These are phyloP conservation scores for Clarireedia sp. DNA, from an alignment of 2,329 filamentous ascomycete genomes.

Conservation along the genomic window DNA sequence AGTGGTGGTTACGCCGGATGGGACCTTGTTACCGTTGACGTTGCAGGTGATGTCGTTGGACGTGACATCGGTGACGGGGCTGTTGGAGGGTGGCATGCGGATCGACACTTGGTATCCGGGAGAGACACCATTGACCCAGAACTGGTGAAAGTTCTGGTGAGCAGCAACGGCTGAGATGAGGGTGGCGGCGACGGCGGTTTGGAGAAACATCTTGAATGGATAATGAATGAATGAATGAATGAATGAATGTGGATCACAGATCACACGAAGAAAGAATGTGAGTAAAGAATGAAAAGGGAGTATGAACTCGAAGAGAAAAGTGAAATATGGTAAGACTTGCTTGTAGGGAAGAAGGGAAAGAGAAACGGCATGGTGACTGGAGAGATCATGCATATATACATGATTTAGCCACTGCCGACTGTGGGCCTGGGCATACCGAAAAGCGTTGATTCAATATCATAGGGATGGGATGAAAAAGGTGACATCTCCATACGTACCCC, in stretches of 20 bases:
- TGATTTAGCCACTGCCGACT: neutral
- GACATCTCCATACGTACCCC: neutral
- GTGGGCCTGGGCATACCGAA: neutral
- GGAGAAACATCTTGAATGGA: conserved; percentile 22
- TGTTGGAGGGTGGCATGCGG: conserved; percentile 43
- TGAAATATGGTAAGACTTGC: neutral
- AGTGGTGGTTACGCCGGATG: conserved; percentile 28
- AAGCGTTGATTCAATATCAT: neutral
- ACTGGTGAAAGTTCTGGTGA: conserved; percentile 36
- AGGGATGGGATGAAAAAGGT: neutral
- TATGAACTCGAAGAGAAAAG: neutral
- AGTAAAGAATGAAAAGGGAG: neutral
- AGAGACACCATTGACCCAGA: conserved; percentile 34
- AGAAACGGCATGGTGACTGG: neutral
- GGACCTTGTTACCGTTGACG: conserved; percentile 30
- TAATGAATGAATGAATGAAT: neutral
- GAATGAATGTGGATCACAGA: conserved; percentile 25
- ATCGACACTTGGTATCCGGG: conserved; percentile 32
- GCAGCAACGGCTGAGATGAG: conserved; percentile 27
- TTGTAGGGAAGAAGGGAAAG: neutral
- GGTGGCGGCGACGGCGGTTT: conserved; percentile 19
- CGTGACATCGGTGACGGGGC: conserved; percentile 39
- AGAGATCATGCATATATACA: conserved; percentile 4
- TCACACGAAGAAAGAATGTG: conserved; percentile 19
- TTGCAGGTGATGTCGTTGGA: conserved; percentile 44